These are phyloP conservation scores for Cyclanthera cordifolia DNA, from an alignment of 306 rosid genomes.

Conservation along the genomic window DNA sequence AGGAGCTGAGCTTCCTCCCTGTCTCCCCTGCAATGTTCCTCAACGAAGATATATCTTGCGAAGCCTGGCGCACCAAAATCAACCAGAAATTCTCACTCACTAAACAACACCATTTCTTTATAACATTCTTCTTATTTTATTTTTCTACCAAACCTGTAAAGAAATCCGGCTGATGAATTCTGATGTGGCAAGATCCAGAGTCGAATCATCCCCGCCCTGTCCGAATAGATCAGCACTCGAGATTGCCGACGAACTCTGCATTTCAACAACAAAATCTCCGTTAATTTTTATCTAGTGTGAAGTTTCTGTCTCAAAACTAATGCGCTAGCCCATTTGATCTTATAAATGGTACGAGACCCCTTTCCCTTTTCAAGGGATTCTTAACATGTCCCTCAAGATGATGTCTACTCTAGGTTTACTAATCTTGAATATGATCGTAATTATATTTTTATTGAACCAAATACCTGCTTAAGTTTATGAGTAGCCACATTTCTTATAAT, in stretches of 20 bases:
- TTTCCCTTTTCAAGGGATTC: too few species aligned
- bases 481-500: too few species aligned
- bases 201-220: conserved; percentile 26
- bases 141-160: conserved; percentile 38
- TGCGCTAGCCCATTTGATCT: too few species aligned
- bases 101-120: not conserved
- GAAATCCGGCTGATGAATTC: conserved; percentile 68
- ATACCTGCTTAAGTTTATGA: too few species aligned
- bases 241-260: conserved; percentile 72
- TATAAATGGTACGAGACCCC: too few species aligned
- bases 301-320: too few species aligned
- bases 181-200: conserved; percentile 46
- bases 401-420: too few species aligned
- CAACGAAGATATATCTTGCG: conserved; percentile 72
- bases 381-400: too few species aligned
- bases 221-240: conserved; percentile 89
- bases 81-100: not conserved
- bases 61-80: conserved; percentile 41
- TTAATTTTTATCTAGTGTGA: too few species aligned
- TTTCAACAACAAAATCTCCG: not conserved
- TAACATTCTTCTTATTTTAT: not conserved
- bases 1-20: conserved; percentile 69
- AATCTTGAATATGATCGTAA: too few species aligned
- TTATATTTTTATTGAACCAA: too few species aligned
- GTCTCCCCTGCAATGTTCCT: conserved; percentile 87